A percentile compares a stretch with the other conserved stretches of the same genome.
phyloP scores from a whole-genome alignment of 1,284 basidiomycete genomes.

The Sphagnurus paluster region DNA sequence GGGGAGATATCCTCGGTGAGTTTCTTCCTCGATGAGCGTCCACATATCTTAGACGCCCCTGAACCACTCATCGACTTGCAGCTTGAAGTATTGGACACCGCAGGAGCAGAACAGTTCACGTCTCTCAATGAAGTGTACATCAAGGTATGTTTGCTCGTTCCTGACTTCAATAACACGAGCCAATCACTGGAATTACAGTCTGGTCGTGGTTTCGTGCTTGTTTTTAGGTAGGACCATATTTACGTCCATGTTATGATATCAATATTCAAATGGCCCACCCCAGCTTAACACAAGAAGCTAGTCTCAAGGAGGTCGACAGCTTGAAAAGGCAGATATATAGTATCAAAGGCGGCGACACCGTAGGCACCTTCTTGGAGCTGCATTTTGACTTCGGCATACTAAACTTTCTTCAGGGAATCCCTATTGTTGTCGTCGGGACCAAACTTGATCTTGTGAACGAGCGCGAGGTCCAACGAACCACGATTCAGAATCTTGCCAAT shows the following conservation, averaged over 20 bases:
- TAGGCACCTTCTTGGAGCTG: slow-evolving; percentile 31
- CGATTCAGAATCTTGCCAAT: slow-evolving; percentile 64
- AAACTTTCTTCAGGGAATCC: slow-evolving; percentile 47
- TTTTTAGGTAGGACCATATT: slow-evolving; percentile 66
- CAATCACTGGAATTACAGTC: slow-evolving; percentile 38
- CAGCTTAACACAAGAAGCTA: slow-evolving; percentile 70
- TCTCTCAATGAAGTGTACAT: slow-evolving; percentile 80
- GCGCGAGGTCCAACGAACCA: slow-evolving; percentile 72
- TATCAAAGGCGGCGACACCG: slow-evolving; percentile 69
- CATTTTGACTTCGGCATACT: background rate
- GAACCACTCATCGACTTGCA: slow-evolving; percentile 28
- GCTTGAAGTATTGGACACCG: slow-evolving; percentile 89
- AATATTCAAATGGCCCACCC: slow-evolving; percentile 1
- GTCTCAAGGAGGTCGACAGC: slow-evolving; percentile 74
- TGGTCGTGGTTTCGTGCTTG: slow-evolving; percentile 78
- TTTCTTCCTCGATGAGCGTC: slow-evolving; percentile 17
- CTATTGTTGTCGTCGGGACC: slow-evolving; percentile 87
- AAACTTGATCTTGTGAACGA: slow-evolving; percentile 84
- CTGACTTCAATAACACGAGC: background rate
- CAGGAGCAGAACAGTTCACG: slow-evolving; percentile 86
- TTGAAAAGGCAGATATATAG: slow-evolving; percentile 80
- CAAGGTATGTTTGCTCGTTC: slow-evolving; percentile 45
- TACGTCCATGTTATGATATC: background rate
- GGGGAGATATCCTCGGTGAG: slow-evolving; percentile 56
- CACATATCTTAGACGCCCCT: slow-evolving; percentile 16